Base-by-base conservation (phyloP, 352 stramenopile species). In the Pythium guiyangense region DNA sequence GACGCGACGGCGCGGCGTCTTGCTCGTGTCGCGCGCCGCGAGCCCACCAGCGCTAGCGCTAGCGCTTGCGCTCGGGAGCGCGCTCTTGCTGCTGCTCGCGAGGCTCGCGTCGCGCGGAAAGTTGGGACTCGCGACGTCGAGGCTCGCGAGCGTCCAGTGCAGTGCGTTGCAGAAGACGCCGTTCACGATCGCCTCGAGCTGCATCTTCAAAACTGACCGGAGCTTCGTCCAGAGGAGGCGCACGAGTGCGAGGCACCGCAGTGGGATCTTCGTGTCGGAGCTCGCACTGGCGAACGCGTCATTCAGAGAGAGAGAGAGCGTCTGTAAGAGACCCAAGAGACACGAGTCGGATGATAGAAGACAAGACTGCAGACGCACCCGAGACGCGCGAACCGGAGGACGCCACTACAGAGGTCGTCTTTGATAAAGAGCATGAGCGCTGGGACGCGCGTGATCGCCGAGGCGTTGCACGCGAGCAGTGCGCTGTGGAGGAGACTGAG, bases 361-460 rank as follows among this genome's bases (percentile, higher is more conserved):
- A 12, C 31, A 31, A 47, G 22, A 48, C 22, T 49, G 17, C 25
- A 2, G 47, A 27, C 62, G 12, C 72, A 90, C 79, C 82, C 82
- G 11, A 92, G 71, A 42, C 82, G 78, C 39, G 77, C 77, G 49
- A 89, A 90, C 25, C 75, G 78, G 29, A 94, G 63, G 43, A 94
- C 66, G 18, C 77, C 74, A 39, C 77, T 84, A 44, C 85, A 92
- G 27, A 94, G 58, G 45, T 94, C 85, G 58, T 94, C 85, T 60
- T 94, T 88, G 49, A 92, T 79, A 40, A 93, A 92, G 15, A 89
- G 56, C 71, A 92, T 84, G 5, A 94, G 62, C 44, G 85, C 86
- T 22, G 78, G 79, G 18, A 81, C 79, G 4, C 65, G 52, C 6
- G 66, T 72, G 47, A 92, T 66, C 45, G 75, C 52, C 9, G 72